Evolutionary conservation across 2,329 filamentous ascomycete species (phyloP), one percentile per base, ranked within the genome.

Genomic region (Colletotrichum incanum): DNA sequence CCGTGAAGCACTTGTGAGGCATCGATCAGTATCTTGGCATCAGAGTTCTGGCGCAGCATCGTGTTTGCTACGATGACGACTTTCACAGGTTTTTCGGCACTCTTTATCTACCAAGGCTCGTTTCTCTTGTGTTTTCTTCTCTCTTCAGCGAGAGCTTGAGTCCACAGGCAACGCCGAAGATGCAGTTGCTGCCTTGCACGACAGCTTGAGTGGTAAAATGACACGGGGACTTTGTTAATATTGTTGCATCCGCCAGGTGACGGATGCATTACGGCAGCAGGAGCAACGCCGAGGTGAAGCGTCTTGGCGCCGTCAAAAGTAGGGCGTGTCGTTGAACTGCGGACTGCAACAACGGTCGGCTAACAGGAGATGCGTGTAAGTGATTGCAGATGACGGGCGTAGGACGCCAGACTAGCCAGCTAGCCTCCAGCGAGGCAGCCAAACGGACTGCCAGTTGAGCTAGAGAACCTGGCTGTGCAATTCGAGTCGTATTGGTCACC

Each of bases 261-360:
- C 26, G 20, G 62, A 41, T 34, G 62, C 39, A 8, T 52, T 39
- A 6, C 34, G 43, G n/a, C 58, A 50, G 41, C n/a, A 67, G 28
- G 49, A 28, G 65, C 16, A 55, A 23, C 31, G 52, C 34, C 52
- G 20, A 26, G 56, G 49, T 63, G 50, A 56, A 50, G 56, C 50
- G 23, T 39, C 50, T 64, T 68, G 50, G 59, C 59, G 31, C 39
- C n/a, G 26, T 45, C 43, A 31, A n/a, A 43, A 31, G 18, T n/a
- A 20, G 37, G 52, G 26, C 12, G n/a, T 23, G 39, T 56, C 41
- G 41, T 58, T 43, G 14, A 23, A 58, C 58, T 43, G 34, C 28
- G 23, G 20, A 49, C 41, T 16, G 12, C 23, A 43, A 41, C 61
- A 31, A 55, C 9, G 37, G 49, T 41, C 61, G 37, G 26, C 12